Base-by-base conservation (phyloP, 75 land plant genomes). In the Cunninghamia lanceolata region DNA sequence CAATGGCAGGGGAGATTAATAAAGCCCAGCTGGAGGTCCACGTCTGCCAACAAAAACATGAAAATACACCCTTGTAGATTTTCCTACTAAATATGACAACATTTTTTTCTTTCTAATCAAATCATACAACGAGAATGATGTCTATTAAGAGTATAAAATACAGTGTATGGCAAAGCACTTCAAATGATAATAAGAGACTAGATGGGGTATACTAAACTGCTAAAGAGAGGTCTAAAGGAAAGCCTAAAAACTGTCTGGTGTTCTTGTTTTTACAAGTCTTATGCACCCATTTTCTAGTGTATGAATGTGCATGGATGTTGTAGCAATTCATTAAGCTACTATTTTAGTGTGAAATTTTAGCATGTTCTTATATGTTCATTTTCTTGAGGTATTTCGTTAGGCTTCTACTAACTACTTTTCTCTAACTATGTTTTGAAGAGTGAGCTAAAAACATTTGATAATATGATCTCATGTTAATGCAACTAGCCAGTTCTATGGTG, bases 91-190 rank as follows among this genome's bases (percentile, higher is more conserved):
- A 38, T 91, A 94, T 85, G 90, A 90, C 4, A 88, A 92, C 82
- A 93, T 93, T 25, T 82, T 85, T 39, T 92, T 92, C 75, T 94
- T 89, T 84, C 87, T 94, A 1, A 94, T 94, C 30, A 92, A 94
- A 86, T 94, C 95, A 21, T 94, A 94, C 84, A 94, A 93, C 73
- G 95, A 94, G 47, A 93, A 94, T 87, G 93, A 94, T 87, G 86
- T 94, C 77, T 91, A 91, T n/a, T 87, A 94, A 94, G 84, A 92
- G 95, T 73, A 94, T 94, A 39, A 90, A 94, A 84, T 92, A 92
- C 63, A 88, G 75, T 85, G 95, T 94, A 9, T 94, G 95, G 95
- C 88, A 93, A 45, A 94, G 95, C 81, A 94, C 95, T 52, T 89
- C 91, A 50, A 92, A 89, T 92, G 95, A 93, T 2, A 94, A 94